Base-by-base conservation (phyloP, 768 basidiomycete species). In the Rhizopogon vesiculosus region DNA sequence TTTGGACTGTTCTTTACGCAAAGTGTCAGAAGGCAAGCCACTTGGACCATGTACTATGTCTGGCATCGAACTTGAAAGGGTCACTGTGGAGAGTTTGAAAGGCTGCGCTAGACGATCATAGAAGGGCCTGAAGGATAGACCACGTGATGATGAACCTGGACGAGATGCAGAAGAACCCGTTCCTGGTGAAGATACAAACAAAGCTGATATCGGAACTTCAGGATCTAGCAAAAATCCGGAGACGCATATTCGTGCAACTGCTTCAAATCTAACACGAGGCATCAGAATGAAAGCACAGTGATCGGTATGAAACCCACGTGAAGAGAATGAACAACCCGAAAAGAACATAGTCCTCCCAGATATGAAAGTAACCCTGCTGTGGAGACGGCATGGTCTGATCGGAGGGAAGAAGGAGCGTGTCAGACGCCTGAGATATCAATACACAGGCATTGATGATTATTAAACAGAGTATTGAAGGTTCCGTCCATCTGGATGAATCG, bases 211-310 rank as follows among this genome's bases (percentile, higher is more conserved):
- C 42, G 80, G 78, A 6, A 88, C 71, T 59, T 91, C 87, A 13
- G 91, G 92, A 67, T 95, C 93, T 46, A 97, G 78, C 16, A 98
- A 67, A 59, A 98, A 81, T 22, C 96, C 96, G 25, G 89, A 91
- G 31, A 93, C 88, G 63, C 91, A 83, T 65, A 95, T 94, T 25
- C 95, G 87, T 42, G 91, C 91, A 61, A 89, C 77, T 44, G 87
- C 85, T 74, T 98, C 96, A 49, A 95, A 58, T 5, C 91, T 93
- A 59, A 7, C n/a, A 22, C 8, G 39, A 49, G 3, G 56, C 39
- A 67, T 58, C 38, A 39, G 39, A 13, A 18, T 33, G 13, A 40
- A 3, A 13, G 8, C 1, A 13, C n/a, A 18, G 5, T 6, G 18
- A 49, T 8, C 18, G 9, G 9, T 12, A 41, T 16, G 42, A 19